Conservation (phyloP, 352 stramenopile genomes). For the Saprolegnia diclina region DNA sequence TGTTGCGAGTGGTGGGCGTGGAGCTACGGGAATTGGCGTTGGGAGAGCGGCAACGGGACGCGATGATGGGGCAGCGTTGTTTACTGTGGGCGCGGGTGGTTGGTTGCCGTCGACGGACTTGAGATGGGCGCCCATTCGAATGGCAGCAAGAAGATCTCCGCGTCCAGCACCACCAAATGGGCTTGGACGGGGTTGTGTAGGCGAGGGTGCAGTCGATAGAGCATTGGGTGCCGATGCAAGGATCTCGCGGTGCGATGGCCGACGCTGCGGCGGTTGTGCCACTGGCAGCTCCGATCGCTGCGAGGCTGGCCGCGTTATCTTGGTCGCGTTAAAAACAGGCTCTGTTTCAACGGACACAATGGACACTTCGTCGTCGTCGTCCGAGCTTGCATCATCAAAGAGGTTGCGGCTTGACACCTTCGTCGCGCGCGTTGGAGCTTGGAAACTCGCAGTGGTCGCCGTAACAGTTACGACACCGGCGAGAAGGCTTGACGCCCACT, state of each 20-base stretch:
- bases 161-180: constrained; percentile 51
- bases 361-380: constrained; percentile 19
- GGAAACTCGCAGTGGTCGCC: not conserved
- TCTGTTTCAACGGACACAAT: constrained; percentile 13
- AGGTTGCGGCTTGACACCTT: not conserved
- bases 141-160: constrained; percentile 70
- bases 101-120: constrained; percentile 33
- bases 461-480: not conserved
- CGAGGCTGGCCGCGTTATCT: not conserved
- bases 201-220: not conserved
- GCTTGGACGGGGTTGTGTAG: constrained; percentile 42
- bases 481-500: not conserved
- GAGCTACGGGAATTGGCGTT: constrained; percentile 11
- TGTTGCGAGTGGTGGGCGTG: constrained; percentile 42
- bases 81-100: not conserved
- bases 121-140: constrained; percentile 57
- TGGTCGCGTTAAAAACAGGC: constrained; percentile 6
- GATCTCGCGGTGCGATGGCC: not conserved
- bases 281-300: not conserved
- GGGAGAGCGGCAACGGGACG: not conserved
- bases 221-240: not conserved
- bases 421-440: not conserved
- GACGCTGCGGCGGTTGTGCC: not conserved
- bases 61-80: not conserved
- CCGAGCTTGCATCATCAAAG: constrained; percentile 5